A percentile compares a stretch with the other conserved stretches of the same genome.
Evolutionary conservation across 1,284 basidiomycete species (phyloP).

Genomic region (Moesziomyces sp.): DNA sequence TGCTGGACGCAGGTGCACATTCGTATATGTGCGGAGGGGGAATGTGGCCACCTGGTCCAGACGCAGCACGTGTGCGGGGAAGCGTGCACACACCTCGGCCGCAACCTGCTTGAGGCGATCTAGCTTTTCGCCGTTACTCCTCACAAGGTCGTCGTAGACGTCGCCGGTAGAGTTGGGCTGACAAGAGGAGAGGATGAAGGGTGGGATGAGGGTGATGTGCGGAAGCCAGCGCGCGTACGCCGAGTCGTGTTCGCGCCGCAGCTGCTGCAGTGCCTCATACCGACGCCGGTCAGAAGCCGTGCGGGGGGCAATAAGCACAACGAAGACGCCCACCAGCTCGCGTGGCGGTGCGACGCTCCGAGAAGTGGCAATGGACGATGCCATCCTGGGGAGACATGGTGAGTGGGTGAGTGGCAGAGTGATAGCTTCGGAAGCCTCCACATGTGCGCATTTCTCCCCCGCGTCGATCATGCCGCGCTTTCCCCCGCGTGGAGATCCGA

Average conservation of each 20-base stretch:
- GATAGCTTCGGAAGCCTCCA: too few species aligned
- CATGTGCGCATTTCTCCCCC: slow-evolving; percentile 3
- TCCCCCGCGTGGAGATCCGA: not conserved
- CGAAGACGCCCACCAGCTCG: slow-evolving; percentile 11
- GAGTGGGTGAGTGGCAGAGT: too few species aligned
- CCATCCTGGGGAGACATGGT: too few species aligned
- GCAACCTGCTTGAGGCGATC: slow-evolving; percentile 2
- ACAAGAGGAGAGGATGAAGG: slow-evolving; percentile 7
- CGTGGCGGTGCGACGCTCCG: not conserved
- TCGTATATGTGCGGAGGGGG: slow-evolving; percentile 11
- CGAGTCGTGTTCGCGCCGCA: slow-evolving; percentile 13
- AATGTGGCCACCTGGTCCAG: slow-evolving; percentile 31
- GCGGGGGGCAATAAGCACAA: slow-evolving; percentile 13
- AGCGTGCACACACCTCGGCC: not conserved
- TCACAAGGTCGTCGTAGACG: not conserved
- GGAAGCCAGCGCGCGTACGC: slow-evolving; percentile 27
- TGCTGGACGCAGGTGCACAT: slow-evolving; percentile 24
- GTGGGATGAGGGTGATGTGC: slow-evolving; percentile 33
- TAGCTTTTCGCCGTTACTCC: slow-evolving; percentile 5
- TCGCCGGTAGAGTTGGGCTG: too few species aligned
- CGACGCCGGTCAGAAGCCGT: slow-evolving; percentile 3
- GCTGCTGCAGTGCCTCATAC: slow-evolving; percentile 12
- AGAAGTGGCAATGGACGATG: not conserved
- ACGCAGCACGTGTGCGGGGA: slow-evolving; percentile 4
- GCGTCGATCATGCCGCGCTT: slow-evolving; percentile 3